Conservation (phyloP, 2,329 filamentous ascomycete genomes). For the Fusarium pseudonygamai region DNA sequence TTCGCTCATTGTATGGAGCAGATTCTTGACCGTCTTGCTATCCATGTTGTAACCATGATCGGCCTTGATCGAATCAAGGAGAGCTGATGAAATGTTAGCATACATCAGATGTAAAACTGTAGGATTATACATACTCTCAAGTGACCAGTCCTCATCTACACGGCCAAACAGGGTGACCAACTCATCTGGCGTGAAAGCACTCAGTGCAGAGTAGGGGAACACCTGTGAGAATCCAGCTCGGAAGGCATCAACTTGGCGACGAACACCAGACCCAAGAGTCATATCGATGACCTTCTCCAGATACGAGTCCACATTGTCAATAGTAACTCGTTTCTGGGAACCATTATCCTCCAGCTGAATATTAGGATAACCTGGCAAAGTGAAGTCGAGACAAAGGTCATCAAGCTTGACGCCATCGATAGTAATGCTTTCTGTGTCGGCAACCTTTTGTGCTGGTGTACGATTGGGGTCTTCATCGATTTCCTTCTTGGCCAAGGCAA, state of each 20-base stretch:
- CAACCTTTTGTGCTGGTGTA: slow-evolving; percentile 74
- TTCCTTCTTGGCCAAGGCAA: slow-evolving; percentile 81
- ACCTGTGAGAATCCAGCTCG: slow-evolving; percentile 91
- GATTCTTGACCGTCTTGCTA: slow-evolving; percentile 91
- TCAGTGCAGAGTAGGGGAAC: slow-evolving; percentile 92
- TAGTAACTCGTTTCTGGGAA: slow-evolving; percentile 78
- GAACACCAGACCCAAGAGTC: slow-evolving; percentile 89
- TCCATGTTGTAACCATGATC: slow-evolving; percentile 99
- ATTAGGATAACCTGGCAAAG: slow-evolving; percentile 86
- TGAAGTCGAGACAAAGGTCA: slow-evolving; percentile 93
- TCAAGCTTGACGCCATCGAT: slow-evolving; percentile 83
- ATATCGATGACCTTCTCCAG: slow-evolving; percentile 90
- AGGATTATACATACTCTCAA: slow-evolving; percentile 79
- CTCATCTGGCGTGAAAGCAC: slow-evolving; percentile 94
- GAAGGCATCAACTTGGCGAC: slow-evolving; percentile 90
- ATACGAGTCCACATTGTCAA: slow-evolving; percentile 91
- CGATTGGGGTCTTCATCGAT: slow-evolving; percentile 78
- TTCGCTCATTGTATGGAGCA: slow-evolving; percentile 95
- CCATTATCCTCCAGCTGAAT: slow-evolving; percentile 86
- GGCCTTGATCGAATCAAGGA: slow-evolving; percentile 98
- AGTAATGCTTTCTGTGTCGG: slow-evolving; percentile 73
- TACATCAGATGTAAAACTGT: not conserved
- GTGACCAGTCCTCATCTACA: slow-evolving; percentile 94
- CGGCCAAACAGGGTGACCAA: slow-evolving; percentile 93
- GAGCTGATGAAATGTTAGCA: slow-evolving; percentile 62